phyloP scores from a whole-genome alignment of 495 filamentous ascomycete species.

The Penicillium riverlandense region DNA sequence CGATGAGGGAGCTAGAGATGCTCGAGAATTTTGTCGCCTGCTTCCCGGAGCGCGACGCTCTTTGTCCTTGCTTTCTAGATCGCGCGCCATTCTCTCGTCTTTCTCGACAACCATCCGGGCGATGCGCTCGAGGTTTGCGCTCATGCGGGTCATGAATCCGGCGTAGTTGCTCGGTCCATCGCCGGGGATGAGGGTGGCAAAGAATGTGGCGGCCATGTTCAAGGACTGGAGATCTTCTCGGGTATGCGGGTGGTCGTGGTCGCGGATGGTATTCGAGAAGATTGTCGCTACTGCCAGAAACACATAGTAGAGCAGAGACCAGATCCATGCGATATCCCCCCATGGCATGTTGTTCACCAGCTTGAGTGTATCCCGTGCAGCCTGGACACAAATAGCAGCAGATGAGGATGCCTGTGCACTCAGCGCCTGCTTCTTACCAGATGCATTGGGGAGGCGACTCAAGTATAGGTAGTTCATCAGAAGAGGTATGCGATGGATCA shows the following conservation, averaged over 20 bases:
- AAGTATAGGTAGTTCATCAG: constrained; percentile 63
- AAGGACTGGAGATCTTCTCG: constrained; percentile 78
- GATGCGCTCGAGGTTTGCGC: constrained; percentile 85
- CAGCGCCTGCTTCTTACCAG: no score
- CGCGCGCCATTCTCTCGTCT: constrained; percentile 51
- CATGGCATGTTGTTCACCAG: constrained; percentile 89
- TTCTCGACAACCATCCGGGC: constrained; percentile 81
- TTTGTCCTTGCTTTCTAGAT: constrained; percentile 5
- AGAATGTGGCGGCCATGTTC: constrained; percentile 80
- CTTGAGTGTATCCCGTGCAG: constrained; percentile 83
- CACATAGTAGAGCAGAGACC: constrained; percentile 92
- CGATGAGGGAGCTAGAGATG: constrained; percentile 1
- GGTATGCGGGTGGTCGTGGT: constrained; percentile 72
- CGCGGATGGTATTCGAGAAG: constrained; percentile 90
- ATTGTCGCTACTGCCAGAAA: constrained; percentile 86
- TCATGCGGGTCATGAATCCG: constrained; percentile 82
- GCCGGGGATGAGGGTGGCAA: constrained; percentile 59
- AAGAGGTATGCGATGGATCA: constrained; percentile 91
- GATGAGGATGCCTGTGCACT: constrained; percentile 47
- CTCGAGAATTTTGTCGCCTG: constrained; percentile 7
- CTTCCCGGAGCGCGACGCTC: constrained; percentile 3
- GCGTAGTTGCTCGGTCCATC: constrained; percentile 69
- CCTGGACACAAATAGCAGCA: constrained; percentile 70
- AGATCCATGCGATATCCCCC: constrained; percentile 87
- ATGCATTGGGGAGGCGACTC: no score